These are phyloP conservation scores for Vachellia collinsii DNA, from an alignment of 306 rosid species.

Conservation along the genomic window DNA sequence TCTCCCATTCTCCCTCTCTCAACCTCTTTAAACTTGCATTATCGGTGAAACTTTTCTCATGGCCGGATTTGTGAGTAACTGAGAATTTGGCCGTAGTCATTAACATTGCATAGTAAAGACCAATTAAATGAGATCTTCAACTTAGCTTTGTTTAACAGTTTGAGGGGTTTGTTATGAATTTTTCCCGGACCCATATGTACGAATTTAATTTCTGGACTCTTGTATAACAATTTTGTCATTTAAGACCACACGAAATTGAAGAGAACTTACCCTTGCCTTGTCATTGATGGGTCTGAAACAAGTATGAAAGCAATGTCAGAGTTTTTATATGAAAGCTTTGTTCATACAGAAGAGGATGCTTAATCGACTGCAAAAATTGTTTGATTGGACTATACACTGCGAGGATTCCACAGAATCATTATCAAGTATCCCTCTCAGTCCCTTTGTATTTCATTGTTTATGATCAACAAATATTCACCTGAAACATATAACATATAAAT, in stretches of 20 bases:
- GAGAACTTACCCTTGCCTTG: slow-evolving; percentile 12
- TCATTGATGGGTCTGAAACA: slow-evolving; percentile 11
- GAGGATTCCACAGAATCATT: slow-evolving; percentile 78
- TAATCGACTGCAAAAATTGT: slow-evolving; percentile 66
- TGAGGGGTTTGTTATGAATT: neutral
- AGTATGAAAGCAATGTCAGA: slow-evolving; percentile 3
- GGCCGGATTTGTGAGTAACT: neutral
- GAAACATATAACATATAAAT: neutral
- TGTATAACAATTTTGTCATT: slow-evolving; percentile 18
- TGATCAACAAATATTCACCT: neutral
- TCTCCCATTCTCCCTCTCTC: too few species aligned
- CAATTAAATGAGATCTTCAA: neutral
- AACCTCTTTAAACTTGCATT: too few species aligned
- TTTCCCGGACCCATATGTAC: neutral
- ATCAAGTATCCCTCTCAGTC: slow-evolving; percentile 47
- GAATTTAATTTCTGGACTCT: slow-evolving; percentile 19
- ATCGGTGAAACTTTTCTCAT: too few species aligned
- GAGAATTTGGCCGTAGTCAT: neutral
- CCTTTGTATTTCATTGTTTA: neutral
- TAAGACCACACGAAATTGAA: neutral
- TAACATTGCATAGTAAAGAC: neutral
- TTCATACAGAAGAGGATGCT: slow-evolving; percentile 75
- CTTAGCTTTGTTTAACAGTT: neutral
- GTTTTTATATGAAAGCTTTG: slow-evolving; percentile 34
- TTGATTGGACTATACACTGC: slow-evolving; percentile 74